Conservation (phyloP, 805 yeast species). For the Kuraishia floccosa region DNA sequence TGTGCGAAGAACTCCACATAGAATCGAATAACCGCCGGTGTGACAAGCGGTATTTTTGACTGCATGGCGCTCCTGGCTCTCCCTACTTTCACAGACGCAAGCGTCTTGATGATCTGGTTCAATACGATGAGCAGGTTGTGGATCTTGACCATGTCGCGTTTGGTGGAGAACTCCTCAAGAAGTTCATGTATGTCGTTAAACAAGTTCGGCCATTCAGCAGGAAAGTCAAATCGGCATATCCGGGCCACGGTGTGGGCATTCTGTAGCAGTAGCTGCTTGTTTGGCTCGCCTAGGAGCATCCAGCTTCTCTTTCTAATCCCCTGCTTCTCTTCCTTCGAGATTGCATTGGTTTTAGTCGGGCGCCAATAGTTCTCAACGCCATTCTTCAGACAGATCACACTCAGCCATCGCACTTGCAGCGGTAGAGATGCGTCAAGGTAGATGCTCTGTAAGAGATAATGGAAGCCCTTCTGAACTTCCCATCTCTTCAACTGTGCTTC, state of each 20-base stretch:
- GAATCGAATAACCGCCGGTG: slow-evolving; percentile 46
- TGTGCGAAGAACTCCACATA: slow-evolving; percentile 49
- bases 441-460: slow-evolving; percentile 30
- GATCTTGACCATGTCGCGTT: slow-evolving; percentile 37
- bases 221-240: slow-evolving; percentile 78
- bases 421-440: slow-evolving; percentile 51
- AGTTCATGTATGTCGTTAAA: slow-evolving; percentile 50
- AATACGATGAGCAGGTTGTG: slow-evolving; percentile 56
- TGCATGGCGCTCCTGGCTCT: slow-evolving; percentile 72
- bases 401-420: slow-evolving; percentile 71
- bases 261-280: slow-evolving; percentile 67
- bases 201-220: slow-evolving; percentile 73
- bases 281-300: slow-evolving; percentile 48
- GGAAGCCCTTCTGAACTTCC: slow-evolving; percentile 41
- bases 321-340: slow-evolving; percentile 56
- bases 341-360: slow-evolving; percentile 32
- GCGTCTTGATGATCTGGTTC: slow-evolving; percentile 67
- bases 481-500: slow-evolving; percentile 60
- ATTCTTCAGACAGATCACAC: slow-evolving; percentile 80
- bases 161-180: slow-evolving; percentile 30
- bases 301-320: slow-evolving; percentile 52
- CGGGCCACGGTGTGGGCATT: slow-evolving; percentile 76
- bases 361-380: slow-evolving; percentile 85
- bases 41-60: slow-evolving; percentile 50
- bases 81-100: slow-evolving; percentile 75